phyloP scores from a whole-genome alignment of 2,329 filamentous ascomycete species.

The Curvularia sp. region DNA sequence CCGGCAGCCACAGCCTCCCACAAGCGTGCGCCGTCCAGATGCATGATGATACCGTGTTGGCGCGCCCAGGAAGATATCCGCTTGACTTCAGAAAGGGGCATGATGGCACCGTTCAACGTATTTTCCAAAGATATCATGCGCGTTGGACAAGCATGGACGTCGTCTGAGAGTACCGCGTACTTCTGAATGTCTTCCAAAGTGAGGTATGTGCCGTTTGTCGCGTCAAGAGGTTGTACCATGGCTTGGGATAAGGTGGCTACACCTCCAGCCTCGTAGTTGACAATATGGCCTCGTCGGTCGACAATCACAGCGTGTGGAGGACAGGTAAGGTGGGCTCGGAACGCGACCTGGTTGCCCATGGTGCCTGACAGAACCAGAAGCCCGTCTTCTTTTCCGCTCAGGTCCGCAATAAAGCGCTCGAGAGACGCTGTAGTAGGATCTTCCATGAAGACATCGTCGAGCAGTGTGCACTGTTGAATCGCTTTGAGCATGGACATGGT shows the following conservation, averaged over 20 bases:
- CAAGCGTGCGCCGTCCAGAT: slow-evolving; percentile 79
- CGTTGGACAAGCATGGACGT: slow-evolving; percentile 82
- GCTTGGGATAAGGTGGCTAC: slow-evolving; percentile 76
- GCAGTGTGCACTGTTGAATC: slow-evolving; percentile 74
- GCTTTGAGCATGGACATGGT: slow-evolving; percentile 77
- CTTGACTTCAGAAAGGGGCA: slow-evolving; percentile 74
- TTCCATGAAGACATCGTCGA: slow-evolving; percentile 85
- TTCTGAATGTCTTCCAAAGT: slow-evolving; percentile 78
- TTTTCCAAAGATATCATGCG: slow-evolving; percentile 85
- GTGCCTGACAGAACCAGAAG: slow-evolving; percentile 88
- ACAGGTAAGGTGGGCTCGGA: slow-evolving; percentile 77
- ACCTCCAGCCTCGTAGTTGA: slow-evolving; percentile 72
- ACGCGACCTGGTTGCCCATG: slow-evolving; percentile 90
- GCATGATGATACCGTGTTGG: slow-evolving; percentile 70
- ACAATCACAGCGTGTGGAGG: slow-evolving; percentile 83
- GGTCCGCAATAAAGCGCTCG: slow-evolving; percentile 74
- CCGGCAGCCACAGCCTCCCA: slow-evolving; percentile 82
- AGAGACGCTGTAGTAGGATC: slow-evolving; percentile 80
- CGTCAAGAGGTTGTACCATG: slow-evolving; percentile 69
- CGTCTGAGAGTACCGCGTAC: slow-evolving; percentile 68
- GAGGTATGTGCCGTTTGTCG: slow-evolving; percentile 74
- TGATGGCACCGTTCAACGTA: slow-evolving; percentile 79
- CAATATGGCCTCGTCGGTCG: slow-evolving; percentile 80
- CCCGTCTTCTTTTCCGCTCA: slow-evolving; percentile 77
- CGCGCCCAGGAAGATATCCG: slow-evolving; percentile 73